Evolutionary conservation across 78 protist genomes (phyloP), one percentile per base, ranked within the genome.

Genomic region (Isochrysis galbana): DNA sequence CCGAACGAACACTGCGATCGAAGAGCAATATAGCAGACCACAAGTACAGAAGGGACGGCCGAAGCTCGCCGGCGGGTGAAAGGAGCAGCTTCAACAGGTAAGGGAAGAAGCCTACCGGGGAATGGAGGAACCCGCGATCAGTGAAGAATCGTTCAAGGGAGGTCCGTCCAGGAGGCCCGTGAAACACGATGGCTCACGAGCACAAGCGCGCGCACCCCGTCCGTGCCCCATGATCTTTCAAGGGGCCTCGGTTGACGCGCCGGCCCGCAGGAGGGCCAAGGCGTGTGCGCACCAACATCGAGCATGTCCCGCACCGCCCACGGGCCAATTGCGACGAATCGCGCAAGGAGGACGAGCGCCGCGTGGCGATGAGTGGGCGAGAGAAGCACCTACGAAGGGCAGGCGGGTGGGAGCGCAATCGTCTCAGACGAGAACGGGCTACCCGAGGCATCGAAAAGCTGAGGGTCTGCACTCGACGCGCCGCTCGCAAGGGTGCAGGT

Each of bases 81-180:
- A 95, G 98, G 29, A 98, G 96, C 17, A 98, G 97, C 83, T 96
- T 97, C 82, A 97, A 90, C 3, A 98, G 97, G 91, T 98, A 98
- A 17, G 99, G 99, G 72, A 99, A 97, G 87, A 99, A 97, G 39
- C 99, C 99, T 44, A 98, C n/a, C n/a, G n/a, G n/a, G n/a, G n/a
- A n/a, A n/a, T n/a, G n/a, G n/a, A n/a, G n/a, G n/a, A n/a, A n/a
- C n/a, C n/a, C n/a, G n/a, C n/a, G n/a, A n/a, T n/a, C n/a, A n/a
- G n/a, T n/a, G n/a, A n/a, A n/a, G n/a, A n/a, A n/a, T n/a, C n/a
- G n/a, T n/a, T n/a, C n/a, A n/a, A n/a, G n/a, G n/a, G n/a, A n/a
- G n/a, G n/a, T n/a, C n/a, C n/a, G n/a, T n/a, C n/a, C n/a, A n/a
- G n/a, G n/a, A n/a, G n/a, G n/a, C n/a, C n/a, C n/a, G n/a, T n/a